Evolutionary conservation across 306 rosid genomes (phyloP).

Genomic region (Geum urbanum): DNA sequence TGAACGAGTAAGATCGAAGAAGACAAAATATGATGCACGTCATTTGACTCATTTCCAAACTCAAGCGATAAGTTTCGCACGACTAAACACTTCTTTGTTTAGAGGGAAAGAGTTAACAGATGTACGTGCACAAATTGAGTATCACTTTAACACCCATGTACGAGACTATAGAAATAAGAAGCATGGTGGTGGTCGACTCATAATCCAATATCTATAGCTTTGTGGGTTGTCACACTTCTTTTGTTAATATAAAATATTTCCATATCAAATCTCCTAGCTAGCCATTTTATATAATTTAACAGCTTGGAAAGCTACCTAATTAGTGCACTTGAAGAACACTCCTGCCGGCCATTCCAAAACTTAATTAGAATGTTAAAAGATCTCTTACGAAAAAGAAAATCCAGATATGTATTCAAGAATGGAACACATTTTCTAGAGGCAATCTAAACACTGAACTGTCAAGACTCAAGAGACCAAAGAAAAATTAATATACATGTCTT

Average conservation of each 20-base stretch:
- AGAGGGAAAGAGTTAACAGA: neutral
- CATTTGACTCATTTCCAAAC: no score
- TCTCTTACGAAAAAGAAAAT: neutral
- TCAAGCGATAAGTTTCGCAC: no score
- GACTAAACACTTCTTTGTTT: no score
- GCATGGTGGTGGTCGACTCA: neutral
- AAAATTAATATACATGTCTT: neutral
- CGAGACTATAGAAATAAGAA: no score
- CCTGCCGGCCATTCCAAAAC: neutral
- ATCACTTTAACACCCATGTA: no score
- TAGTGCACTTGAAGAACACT: neutral
- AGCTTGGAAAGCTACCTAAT: neutral
- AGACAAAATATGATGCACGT: no score
- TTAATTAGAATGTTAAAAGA: neutral
- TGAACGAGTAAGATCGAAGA: no score
- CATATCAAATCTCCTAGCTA: neutral
- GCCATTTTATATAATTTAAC: neutral
- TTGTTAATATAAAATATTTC: neutral
- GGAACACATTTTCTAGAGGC: neutral
- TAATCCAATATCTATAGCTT: neutral
- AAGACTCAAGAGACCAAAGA: neutral
- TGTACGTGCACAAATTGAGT: neutral
- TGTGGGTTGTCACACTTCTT: neutral
- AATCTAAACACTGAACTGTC: neutral
- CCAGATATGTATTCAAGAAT: neutral